Evolutionary conservation across 2,329 filamentous ascomycete species (phyloP), one percentile per base, ranked within the genome.

Genomic region (Lachnellula occidentalis): DNA sequence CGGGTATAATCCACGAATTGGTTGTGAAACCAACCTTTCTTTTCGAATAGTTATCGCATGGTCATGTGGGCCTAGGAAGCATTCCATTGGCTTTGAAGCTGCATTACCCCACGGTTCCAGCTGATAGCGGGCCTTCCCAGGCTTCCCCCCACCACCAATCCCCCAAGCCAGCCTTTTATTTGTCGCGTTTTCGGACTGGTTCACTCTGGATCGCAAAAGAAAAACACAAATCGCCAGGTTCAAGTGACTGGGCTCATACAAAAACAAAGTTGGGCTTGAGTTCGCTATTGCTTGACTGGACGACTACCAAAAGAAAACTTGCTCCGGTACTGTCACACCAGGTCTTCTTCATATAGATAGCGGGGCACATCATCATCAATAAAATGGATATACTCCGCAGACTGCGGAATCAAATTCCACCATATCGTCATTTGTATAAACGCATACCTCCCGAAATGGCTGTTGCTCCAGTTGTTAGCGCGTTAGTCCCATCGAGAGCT

Each of bases 401-500:
- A n/a, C 21, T 45, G 2, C 19, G n/a, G 43, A 45, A 14, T 24
- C 43, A 11, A 15, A 14, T 31, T 5, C 15, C 43, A 5, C 17
- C 5, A 17, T 9, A 45, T 0, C 2, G 22, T 17, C 43, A 31
- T 22, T 14, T n/a, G 12, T 45, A 45, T 27, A 45, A 11, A 8
- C 43, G 9, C 11, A 31, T 45, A 15, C 43, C 43, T 21, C 34
- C 34, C 17, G 36, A 22, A 5, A 42, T 45, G 43, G 27, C 36
- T 19, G 24, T 34, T n/a, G 9, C 34, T 15, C 19, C 46, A 17
- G 36, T 41, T 12, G 24, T 48, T 21, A 24, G 34, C n/a, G 48
- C 17, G 17, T 17, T 51, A 4, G 42, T 42, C 11, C 53, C 49
- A n/a, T 56, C 54, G 24, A 56, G 45, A 27, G 48, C 50, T 7